Percentiles rank a stretch among this genome's conserved stretches.
phyloP scores from a whole-genome alignment of 306 rosid genomes.

The Cyclanthera cordifolia region DNA sequence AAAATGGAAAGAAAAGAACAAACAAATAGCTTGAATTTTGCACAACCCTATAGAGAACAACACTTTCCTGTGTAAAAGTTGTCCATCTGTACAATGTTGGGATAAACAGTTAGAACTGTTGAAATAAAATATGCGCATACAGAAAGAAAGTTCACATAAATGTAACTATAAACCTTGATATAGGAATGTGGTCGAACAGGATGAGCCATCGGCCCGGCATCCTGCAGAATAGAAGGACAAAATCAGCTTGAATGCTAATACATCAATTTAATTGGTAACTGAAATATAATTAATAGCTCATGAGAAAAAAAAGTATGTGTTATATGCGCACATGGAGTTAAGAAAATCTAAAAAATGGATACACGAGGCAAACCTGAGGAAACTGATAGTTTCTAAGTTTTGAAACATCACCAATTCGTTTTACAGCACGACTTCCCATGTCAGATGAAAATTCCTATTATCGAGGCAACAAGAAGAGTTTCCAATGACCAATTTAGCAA shows the following conservation, averaged over 20 bases:
- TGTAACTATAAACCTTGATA: conserved; percentile 63
- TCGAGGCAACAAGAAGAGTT: conserved; percentile 17
- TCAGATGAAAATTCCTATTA: conserved; percentile 92
- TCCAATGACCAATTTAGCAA: neutral
- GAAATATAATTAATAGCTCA: no score
- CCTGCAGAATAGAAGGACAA: no score
- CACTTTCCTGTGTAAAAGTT: conserved; percentile 90
- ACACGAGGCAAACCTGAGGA: conserved; percentile 58
- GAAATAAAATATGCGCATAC: conserved; percentile 5
- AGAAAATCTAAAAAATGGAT: neutral
- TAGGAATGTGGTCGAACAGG: conserved; percentile 98
- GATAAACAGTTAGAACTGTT: conserved; percentile 6
- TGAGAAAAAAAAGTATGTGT: no score
- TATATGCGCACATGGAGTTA: no score
- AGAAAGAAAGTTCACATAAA: neutral
- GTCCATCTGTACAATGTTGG: conserved; percentile 72
- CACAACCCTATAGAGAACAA: conserved; percentile 12
- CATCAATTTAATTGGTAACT: no score
- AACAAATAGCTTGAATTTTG: conserved; percentile 4
- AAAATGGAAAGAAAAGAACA: neutral
- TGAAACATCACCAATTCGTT: conserved; percentile 79
- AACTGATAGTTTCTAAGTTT: conserved; percentile 84
- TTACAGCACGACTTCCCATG: conserved; percentile 90
- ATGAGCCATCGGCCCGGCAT: conserved; percentile 99
- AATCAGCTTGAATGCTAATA: no score